phyloP scores from a whole-genome alignment of 805 yeast species.

The Helenozyma baotianmanensis region DNA sequence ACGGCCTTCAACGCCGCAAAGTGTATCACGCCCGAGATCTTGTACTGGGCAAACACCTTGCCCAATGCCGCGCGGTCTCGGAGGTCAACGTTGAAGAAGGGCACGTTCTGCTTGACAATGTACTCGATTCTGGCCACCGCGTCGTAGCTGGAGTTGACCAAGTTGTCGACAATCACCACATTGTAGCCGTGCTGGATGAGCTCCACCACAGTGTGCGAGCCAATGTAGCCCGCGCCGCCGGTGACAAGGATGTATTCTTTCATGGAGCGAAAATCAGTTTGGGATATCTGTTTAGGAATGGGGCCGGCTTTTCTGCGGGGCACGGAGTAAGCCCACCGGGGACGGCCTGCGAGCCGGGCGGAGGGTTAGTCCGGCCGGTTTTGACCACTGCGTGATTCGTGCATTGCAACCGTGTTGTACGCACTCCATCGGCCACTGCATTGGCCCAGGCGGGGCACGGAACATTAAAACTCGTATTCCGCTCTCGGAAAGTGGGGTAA shows the following conservation, averaged over 20 bases:
- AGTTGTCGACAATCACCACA: conserved; percentile 70
- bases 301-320: too few species aligned
- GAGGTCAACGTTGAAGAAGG: conserved; percentile 57
- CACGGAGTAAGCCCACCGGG: too few species aligned
- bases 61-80: conserved; percentile 44
- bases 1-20: conserved; percentile 84
- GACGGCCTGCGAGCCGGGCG: too few species aligned
- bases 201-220: conserved; percentile 73
- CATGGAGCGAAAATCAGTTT: too few species aligned
- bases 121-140: conserved; percentile 60
- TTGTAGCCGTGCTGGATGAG: conserved; percentile 57
- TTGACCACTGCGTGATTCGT: too few species aligned
- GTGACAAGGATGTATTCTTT: conserved; percentile 55
- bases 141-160: conserved; percentile 62
- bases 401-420: too few species aligned
- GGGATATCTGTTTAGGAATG: too few species aligned
- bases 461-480: too few species aligned
- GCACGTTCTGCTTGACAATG: conserved; percentile 45
- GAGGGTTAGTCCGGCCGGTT: too few species aligned
- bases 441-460: too few species aligned
- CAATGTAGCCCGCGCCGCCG: conserved; percentile 87
- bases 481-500: too few species aligned
- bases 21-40: conserved; percentile 61
- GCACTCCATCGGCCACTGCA: too few species aligned
- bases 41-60: conserved; percentile 44